Conservation (phyloP, 2,329 filamentous ascomycete genomes). For the Colletotrichum musae region DNA sequence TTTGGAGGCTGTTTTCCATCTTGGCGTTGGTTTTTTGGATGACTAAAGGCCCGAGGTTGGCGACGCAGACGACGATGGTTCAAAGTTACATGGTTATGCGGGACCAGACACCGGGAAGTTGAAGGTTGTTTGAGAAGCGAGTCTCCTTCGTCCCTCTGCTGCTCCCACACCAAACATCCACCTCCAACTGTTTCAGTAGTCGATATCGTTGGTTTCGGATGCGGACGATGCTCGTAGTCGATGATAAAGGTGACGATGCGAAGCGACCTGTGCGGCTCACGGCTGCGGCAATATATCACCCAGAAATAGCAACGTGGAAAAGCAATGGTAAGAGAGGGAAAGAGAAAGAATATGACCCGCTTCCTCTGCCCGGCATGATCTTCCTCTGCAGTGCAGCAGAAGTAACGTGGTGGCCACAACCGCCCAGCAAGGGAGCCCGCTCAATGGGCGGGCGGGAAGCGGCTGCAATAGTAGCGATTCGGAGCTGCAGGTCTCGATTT, state of each 20-base stretch:
- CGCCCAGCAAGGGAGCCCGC: neutral
- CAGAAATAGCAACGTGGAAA: neutral
- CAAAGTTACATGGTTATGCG: constrained; percentile 10
- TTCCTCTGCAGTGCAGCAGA: constrained; percentile 14
- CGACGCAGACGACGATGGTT: constrained; percentile 8
- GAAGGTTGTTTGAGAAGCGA: neutral
- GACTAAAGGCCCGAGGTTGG: constrained; percentile 16
- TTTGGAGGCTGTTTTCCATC: constrained; percentile 43
- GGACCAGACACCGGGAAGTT: neutral
- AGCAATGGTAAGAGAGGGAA: constrained; percentile 4
- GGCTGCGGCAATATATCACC: constrained; percentile 7
- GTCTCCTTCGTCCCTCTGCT: neutral
- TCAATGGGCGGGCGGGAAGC: constrained; percentile 30
- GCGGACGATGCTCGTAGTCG: neutral
- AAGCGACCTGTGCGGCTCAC: neutral
- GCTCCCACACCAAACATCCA: neutral
- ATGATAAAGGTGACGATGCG: neutral
- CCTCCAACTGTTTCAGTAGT: neutral
- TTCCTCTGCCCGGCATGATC: constrained; percentile 14
- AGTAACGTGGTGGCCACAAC: constrained; percentile 17
- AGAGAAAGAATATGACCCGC: constrained; percentile 2
- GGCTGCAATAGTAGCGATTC: constrained; percentile 38
- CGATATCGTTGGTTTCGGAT: neutral
- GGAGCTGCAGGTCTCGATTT: constrained; percentile 42
- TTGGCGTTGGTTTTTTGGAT: constrained; percentile 9